These are phyloP conservation scores for Solanum bulbocastanum DNA, from an alignment of 257 asterid species.

Conservation along the genomic window DNA sequence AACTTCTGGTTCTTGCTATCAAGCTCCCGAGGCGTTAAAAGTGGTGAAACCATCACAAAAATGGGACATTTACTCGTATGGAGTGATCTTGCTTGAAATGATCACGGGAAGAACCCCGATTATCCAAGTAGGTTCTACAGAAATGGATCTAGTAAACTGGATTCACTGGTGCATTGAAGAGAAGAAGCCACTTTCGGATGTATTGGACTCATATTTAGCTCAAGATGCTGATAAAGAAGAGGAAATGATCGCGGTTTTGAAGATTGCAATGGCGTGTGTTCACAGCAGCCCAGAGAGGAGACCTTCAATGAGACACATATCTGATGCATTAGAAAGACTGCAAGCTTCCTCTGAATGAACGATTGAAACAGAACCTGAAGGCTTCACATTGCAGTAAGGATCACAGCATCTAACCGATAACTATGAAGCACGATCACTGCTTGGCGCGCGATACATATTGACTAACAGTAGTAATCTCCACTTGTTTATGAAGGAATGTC, in stretches of 20 bases:
- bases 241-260: conserved; percentile 67
- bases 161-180: conserved; percentile 84
- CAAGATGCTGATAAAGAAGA: conserved; percentile 67
- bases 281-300: conserved; percentile 63
- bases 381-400: not conserved
- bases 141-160: conserved; percentile 73
- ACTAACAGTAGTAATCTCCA: not conserved
- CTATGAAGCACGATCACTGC: not conserved
- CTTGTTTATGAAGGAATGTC: conserved; percentile 6
- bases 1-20: conserved; percentile 44
- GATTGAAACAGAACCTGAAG: not conserved
- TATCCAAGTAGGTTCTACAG: conserved; percentile 47
- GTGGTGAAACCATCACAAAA: conserved; percentile 84
- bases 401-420: not conserved
- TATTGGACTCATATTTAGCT: conserved; percentile 52
- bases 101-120: conserved; percentile 58
- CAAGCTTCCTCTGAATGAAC: conserved; percentile 19
- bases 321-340: conserved; percentile 57
- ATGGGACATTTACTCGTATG: conserved; percentile 86
- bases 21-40: conserved; percentile 78
- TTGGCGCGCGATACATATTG: not conserved
- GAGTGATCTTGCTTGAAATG: conserved; percentile 75
- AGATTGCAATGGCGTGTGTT: conserved; percentile 84
- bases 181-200: conserved; percentile 70
- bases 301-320: conserved; percentile 69